A percentile compares a stretch with the other conserved stretches of the same genome.
These are phyloP conservation scores for Volvox africanus DNA, from an alignment of 139 green algal genomes.

Conservation along the genomic window DNA sequence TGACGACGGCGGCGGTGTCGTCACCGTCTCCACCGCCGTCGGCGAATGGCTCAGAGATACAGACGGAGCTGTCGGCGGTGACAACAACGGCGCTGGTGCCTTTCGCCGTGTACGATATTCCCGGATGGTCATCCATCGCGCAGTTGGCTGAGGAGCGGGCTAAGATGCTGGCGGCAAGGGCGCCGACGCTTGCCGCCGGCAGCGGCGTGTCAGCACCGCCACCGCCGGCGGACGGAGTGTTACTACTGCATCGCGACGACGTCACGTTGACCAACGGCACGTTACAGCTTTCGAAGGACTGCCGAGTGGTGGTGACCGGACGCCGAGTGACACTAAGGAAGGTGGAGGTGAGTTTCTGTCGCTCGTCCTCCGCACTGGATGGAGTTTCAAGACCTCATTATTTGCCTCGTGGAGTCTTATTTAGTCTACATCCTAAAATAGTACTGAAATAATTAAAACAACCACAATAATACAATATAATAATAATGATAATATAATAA, in stretches of 20 bases:
- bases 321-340: conserved; percentile 12
- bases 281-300: conserved; percentile 17
- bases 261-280: conserved; percentile 18
- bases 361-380: too few relatives aligned
- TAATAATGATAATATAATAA: too few relatives aligned
- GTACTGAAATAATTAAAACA: too few relatives aligned
- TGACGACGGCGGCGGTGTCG: not conserved
- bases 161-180: not conserved
- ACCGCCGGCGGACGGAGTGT: too few relatives aligned
- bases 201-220: not conserved
- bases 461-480: too few relatives aligned
- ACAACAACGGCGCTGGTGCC: not conserved
- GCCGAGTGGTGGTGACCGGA: conserved; percentile 28
- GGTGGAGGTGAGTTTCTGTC: conserved; percentile 9
- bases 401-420: too few relatives aligned
- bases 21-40: not conserved
- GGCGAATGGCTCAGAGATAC: not conserved
- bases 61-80: not conserved
- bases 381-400: too few relatives aligned
- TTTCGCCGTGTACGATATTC: not conserved
- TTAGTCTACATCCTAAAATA: too few relatives aligned
- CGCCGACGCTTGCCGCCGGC: not conserved
- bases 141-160: not conserved
- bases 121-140: not conserved
- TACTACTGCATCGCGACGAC: conserved; percentile 13